These are phyloP conservation scores for Fragaria ananassa DNA, from an alignment of 306 rosid genomes.

Conservation along the genomic window DNA sequence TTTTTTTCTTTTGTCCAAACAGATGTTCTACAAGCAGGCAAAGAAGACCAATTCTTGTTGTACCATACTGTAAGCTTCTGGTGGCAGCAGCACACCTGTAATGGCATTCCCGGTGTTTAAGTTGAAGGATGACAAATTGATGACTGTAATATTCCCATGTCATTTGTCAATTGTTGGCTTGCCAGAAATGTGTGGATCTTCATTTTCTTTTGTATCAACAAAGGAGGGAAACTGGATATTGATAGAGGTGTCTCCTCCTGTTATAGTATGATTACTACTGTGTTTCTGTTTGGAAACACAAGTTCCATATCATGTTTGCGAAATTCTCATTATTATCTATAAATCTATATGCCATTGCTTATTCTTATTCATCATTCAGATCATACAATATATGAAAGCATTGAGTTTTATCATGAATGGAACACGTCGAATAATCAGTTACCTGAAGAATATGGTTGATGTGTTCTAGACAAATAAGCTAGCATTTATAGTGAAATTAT, in stretches of 20 bases:
- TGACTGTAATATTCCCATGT: slow-evolving; percentile 52
- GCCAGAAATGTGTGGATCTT: slow-evolving; percentile 43
- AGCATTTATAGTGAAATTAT: too few relatives aligned
- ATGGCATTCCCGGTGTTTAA: slow-evolving; percentile 23
- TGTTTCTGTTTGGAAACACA: slow-evolving; percentile 29
- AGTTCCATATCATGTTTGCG: slow-evolving; percentile 29
- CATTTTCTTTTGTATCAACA: slow-evolving; percentile 31
- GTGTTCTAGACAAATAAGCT: too few relatives aligned
- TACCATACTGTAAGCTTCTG: slow-evolving; percentile 62
- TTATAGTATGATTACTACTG: slow-evolving; percentile 7
- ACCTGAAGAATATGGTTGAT: neutral
- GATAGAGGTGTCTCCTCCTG: slow-evolving; percentile 28
- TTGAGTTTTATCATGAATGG: neutral
- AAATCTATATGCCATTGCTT: slow-evolving; percentile 24
- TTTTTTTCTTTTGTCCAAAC: slow-evolving; percentile 40
- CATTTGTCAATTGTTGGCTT: slow-evolving; percentile 52
- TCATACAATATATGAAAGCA: neutral
- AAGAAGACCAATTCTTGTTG: slow-evolving; percentile 91
- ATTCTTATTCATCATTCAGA: slow-evolving; percentile 7
- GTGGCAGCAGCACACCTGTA: slow-evolving; percentile 16
- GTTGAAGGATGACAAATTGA: slow-evolving; percentile 40
- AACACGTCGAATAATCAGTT: neutral
- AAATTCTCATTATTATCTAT: slow-evolving; percentile 12
- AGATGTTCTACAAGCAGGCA: slow-evolving; percentile 99
- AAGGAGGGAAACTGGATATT: slow-evolving; percentile 33